Percentiles rank a stretch among this genome's conserved stretches.
Evolutionary conservation across 2,329 filamentous ascomycete species (phyloP).

Genomic region (Colletotrichum kahawae): DNA sequence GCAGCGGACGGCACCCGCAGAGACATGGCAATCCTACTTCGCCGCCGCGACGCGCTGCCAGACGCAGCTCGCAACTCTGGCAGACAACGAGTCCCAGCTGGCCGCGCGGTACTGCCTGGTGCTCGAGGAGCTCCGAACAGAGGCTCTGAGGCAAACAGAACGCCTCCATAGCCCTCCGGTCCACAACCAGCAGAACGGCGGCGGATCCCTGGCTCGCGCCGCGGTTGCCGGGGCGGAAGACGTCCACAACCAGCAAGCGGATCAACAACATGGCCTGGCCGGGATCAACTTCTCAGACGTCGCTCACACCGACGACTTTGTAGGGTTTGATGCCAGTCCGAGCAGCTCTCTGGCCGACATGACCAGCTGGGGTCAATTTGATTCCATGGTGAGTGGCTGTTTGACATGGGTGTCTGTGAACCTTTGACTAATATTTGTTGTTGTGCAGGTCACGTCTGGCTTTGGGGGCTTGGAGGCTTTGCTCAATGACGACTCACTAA

Average conservation of each 20-base stretch:
- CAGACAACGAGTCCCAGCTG: constrained; percentile 39
- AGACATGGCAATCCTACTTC: constrained; percentile 35
- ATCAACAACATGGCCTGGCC: background rate
- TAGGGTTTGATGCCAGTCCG: constrained; percentile 10
- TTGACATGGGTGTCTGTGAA: background rate
- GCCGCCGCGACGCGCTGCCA: constrained; percentile 44
- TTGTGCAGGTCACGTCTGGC: constrained; percentile 6
- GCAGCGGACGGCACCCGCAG: constrained; percentile 29
- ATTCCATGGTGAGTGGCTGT: constrained; percentile 4
- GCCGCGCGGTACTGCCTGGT: constrained; percentile 47
- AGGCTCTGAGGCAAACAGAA: constrained; percentile 17
- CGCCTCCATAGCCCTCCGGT: background rate
- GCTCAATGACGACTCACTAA: constrained; percentile 8
- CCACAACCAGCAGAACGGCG: background rate
- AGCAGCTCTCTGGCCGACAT: constrained; percentile 14
- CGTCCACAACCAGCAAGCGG: background rate
- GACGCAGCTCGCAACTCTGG: constrained; percentile 39
- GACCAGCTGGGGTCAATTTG: constrained; percentile 24
- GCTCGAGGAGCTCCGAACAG: constrained; percentile 35
- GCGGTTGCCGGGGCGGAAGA: background rate
- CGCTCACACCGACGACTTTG: background rate
- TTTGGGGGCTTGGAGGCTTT: constrained; percentile 12
- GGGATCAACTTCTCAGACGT: constrained; percentile 4
- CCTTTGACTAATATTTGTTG: background rate
- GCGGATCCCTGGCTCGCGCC: background rate